Base-by-base conservation (phyloP, 768 basidiomycete genomes). In the Pisolithus tinctorius region DNA sequence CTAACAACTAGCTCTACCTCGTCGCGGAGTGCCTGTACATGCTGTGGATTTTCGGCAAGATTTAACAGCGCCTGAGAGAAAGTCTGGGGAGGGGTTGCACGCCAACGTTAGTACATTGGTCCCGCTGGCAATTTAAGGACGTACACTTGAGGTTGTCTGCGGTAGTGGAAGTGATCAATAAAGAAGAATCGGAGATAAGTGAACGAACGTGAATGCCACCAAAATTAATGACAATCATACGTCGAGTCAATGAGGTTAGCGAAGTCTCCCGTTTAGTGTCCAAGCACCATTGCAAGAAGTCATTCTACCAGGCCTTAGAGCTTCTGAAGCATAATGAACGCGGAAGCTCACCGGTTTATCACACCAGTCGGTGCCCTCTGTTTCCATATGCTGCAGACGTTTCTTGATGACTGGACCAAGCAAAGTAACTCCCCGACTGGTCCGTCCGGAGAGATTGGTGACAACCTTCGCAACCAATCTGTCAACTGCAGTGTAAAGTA, bases 1-100 rank as follows among this genome's bases (percentile, higher is more conserved):
- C 30, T 26, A 46, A 65, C 11, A 36, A 65, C 58, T 4, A 48
- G 41, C 27, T 70, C 66, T 30, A 69, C 59, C 52, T 76, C 74
- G 40, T 68, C 62, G 2, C 73, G 64, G 8, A 74, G 53, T 20
- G 63, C 61, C 11, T 58, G 54, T 25, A 41, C 17, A 4, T 44
- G 49, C 13, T 52, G n/a, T 9, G 30, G 45, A 36, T 47, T 23
- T 4, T 5, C n/a, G 9, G 45, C 45, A 6, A 47, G 31, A 20
- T 20, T 10, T 17, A n/a, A 25, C 4, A 47, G 45, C 4, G 29
- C 45, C 25, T 47, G 7, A 5, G 45, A 16, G 26, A 45, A 29
- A n/a, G 27, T 27, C 43, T 45, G 20, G 43, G 20, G 25, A 8
- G 17, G 1, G 8, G 2, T 9, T 25, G n/a, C 9, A 31, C 9